Percentiles rank a stretch among this genome's conserved stretches.
phyloP scores from a whole-genome alignment of 2,329 filamentous ascomycete species.

The Cytospora piceicola region DNA sequence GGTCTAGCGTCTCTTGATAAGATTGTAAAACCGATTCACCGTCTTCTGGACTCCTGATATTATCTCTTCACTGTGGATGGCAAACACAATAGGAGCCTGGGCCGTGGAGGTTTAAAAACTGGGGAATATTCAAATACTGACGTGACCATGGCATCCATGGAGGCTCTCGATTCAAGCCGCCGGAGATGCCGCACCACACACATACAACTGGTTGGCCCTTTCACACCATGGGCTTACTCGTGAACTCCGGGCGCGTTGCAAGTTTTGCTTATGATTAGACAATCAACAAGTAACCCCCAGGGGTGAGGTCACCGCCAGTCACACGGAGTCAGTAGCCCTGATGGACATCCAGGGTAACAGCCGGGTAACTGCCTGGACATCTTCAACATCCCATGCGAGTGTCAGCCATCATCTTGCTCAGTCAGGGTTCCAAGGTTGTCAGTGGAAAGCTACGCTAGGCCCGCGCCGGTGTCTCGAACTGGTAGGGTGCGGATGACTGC shows the following conservation, averaged over 20 bases:
- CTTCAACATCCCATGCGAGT: background rate
- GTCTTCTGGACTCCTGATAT: too few relatives aligned
- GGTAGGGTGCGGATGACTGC: conserved; percentile 14
- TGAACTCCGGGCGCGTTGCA: conserved; percentile 15
- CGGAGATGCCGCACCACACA: background rate
- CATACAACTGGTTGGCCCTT: background rate
- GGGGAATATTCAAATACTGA: background rate
- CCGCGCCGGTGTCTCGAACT: conserved; percentile 15
- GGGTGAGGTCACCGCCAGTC: conserved; percentile 4
- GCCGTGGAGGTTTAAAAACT: background rate
- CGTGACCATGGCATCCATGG: background rate
- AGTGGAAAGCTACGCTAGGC: conserved; percentile 2
- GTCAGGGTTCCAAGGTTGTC: background rate
- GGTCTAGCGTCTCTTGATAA: background rate
- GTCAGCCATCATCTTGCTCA: background rate
- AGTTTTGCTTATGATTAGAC: conserved; percentile 18
- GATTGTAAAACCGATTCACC: too few relatives aligned
- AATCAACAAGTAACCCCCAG: background rate
- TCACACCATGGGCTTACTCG: conserved; percentile 14
- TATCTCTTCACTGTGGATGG: background rate
- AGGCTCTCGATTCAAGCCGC: background rate
- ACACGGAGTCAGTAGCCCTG: background rate
- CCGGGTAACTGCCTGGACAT: background rate
- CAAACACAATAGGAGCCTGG: background rate
- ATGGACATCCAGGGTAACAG: background rate